Evolutionary conservation across 441 rosid species (phyloP).

Genomic region (Pelargonium citronellum): DNA sequence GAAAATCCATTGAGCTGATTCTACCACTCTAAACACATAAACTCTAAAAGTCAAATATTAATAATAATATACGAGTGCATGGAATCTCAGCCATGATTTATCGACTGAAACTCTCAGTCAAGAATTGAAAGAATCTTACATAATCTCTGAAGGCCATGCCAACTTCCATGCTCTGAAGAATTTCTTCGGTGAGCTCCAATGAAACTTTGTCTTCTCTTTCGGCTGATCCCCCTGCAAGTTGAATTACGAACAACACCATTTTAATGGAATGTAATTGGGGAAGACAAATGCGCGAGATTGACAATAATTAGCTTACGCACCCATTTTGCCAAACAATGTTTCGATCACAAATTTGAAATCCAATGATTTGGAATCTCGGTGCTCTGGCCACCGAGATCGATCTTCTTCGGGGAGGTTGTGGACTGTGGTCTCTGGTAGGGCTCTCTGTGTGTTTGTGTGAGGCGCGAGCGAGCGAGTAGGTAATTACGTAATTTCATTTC

Average conservation of each 20-base stretch:
- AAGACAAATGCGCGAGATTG: neutral
- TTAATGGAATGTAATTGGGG: neutral
- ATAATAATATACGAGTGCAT: too few species aligned
- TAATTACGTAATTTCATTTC: too few species aligned
- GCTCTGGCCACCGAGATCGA: too few species aligned
- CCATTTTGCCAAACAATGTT: neutral
- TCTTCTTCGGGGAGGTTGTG: too few species aligned
- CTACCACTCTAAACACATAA: constrained; percentile 51
- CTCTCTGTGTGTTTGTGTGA: too few species aligned
- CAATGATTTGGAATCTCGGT: too few species aligned
- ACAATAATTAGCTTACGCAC: neutral
- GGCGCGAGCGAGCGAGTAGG: too few species aligned
- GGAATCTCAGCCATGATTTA: too few species aligned
- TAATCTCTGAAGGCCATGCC: constrained; percentile 83
- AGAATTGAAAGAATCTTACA: constrained; percentile 28
- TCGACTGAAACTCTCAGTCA: too few species aligned
- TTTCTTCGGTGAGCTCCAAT: constrained; percentile 68
- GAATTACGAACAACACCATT: neutral
- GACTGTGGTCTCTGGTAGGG: too few species aligned
- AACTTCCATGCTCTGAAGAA: constrained; percentile 83
- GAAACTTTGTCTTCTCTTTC: constrained; percentile 1
- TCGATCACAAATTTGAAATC: too few species aligned
- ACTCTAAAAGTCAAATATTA: neutral
- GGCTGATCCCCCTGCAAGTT: neutral
- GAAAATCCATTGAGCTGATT: constrained; percentile 88